Base-by-base conservation (phyloP, 192 early-diverging fungal genomes). In the Chytriomyces sp. region DNA sequence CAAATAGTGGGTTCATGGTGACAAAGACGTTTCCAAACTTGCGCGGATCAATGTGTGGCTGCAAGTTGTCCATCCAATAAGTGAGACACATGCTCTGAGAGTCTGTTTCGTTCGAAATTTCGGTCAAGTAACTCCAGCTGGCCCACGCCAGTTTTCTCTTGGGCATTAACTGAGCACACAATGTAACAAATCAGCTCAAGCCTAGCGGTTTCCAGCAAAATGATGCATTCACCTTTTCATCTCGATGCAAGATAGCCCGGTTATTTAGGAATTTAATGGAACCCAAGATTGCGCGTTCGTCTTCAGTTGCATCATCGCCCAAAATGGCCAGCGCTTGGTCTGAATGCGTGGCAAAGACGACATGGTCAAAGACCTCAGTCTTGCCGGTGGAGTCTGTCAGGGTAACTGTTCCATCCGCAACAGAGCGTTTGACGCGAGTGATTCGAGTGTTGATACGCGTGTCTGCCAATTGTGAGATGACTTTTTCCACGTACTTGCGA, bases 11-110 rank as follows among this genome's bases (percentile, higher is more conserved):
- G 79, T 91, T 91, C 67, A 91, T 70, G 4, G 88, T 87, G 7
- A 91, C 87, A 50, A 91, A 81, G 5, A 91, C 81, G 10, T 84
- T 68, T 8, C 90, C 90, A 74, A 78, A 83, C 35, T 64, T 65
- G 45, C 79, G 65, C 11, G 66, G 45, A 46, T 85, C 75, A 7
- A 91, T 79, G 50, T 76, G 85, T 2, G 85, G 83, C 68, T 91
- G 90, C 44, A 91, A 79, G 48, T 78, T 76, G 77, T 91, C 89
- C 89, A 90, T 91, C 80, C 87, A 89, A 71, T 91, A 91, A 7
- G 88, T 89, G 18, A 90, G 73, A 67, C 81, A 88, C 50, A 89
- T 75, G 10, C 28, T 49, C 8, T 75, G 79, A 9, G 80, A 79
- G 47, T 67, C 71, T 0, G 67, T 70, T 44, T 85, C 81, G 35